phyloP scores from a whole-genome alignment of 2,329 filamentous ascomycete species.

The Xylaria sp. region DNA sequence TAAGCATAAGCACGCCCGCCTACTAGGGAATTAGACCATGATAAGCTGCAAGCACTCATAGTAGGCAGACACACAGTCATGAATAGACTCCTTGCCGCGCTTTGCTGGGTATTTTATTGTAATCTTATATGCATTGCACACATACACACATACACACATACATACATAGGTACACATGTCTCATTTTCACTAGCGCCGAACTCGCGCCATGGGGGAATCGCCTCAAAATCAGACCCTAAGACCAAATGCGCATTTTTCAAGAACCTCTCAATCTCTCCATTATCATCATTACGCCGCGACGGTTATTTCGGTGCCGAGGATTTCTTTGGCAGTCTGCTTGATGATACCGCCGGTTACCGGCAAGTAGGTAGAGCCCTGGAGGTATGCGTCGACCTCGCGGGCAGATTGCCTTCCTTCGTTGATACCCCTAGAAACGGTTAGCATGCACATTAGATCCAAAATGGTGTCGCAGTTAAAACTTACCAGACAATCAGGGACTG shows the following conservation, averaged over 20 bases:
- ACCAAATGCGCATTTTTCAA: not conserved
- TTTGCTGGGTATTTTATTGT: constrained; percentile 35
- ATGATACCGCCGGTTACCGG: constrained; percentile 93
- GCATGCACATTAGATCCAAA: constrained; percentile 26
- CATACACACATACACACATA: constrained; percentile 1
- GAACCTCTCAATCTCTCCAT: not conserved
- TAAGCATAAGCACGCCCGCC: too few species aligned
- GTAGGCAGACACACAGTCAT: too few species aligned
- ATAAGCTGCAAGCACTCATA: too few species aligned
- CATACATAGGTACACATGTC: not conserved
- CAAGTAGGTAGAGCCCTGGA: constrained; percentile 78
- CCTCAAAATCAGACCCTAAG: not conserved
- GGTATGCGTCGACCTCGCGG: constrained; percentile 87
- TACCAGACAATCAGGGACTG: constrained; percentile 96
- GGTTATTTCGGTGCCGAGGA: constrained; percentile 42
- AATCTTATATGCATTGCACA: constrained; percentile 14
- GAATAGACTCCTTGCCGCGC: too few species aligned
- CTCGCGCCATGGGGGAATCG: not conserved
- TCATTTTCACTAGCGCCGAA: not conserved
- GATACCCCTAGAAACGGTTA: constrained; percentile 74
- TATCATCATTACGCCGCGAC: constrained; percentile 10
- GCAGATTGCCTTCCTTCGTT: constrained; percentile 95
- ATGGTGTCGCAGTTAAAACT: constrained; percentile 44
- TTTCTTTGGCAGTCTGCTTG: constrained; percentile 78
- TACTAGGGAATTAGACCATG: too few species aligned